Conservation (phyloP, 129 eudicot species). For the Flaveria bidentis region DNA sequence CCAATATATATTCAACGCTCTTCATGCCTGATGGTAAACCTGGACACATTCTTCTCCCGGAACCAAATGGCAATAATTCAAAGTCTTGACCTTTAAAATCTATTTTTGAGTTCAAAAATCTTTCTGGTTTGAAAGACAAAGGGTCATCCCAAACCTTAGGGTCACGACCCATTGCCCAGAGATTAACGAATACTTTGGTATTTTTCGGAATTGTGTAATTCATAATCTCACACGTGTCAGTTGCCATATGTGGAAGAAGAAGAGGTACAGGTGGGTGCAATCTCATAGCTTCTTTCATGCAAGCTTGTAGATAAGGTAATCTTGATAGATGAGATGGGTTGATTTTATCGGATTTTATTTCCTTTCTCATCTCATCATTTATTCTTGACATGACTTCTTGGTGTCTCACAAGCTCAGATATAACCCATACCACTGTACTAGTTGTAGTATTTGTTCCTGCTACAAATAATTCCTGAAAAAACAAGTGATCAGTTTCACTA, state of each 20-base stretch:
- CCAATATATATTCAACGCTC: background rate
- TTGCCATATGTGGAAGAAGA: background rate
- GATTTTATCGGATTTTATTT: background rate
- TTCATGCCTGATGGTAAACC: background rate
- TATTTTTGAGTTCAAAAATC: background rate
- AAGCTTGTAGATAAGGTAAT: slow-evolving; percentile 8
- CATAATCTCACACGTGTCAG: background rate
- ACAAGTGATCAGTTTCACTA: too few relatives aligned
- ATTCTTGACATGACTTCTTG: background rate
- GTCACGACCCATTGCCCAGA: background rate
- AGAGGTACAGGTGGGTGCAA: background rate
- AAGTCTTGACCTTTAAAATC: slow-evolving; percentile 10
- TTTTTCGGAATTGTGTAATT: background rate
- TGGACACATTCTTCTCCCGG: background rate
- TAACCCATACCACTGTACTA: background rate
- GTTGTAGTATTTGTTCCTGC: slow-evolving; percentile 7
- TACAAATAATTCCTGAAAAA: background rate
- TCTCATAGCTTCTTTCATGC: background rate
- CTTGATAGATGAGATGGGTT: background rate
- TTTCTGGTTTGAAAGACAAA: background rate
- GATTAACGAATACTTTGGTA: background rate
- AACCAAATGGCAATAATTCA: background rate
- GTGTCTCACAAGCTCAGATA: background rate
- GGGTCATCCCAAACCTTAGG: slow-evolving; percentile 9
- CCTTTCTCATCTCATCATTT: background rate